These are phyloP conservation scores for Paramecium caudatum DNA, from an alignment of 73 alveolate genomes.

Conservation along the genomic window DNA sequence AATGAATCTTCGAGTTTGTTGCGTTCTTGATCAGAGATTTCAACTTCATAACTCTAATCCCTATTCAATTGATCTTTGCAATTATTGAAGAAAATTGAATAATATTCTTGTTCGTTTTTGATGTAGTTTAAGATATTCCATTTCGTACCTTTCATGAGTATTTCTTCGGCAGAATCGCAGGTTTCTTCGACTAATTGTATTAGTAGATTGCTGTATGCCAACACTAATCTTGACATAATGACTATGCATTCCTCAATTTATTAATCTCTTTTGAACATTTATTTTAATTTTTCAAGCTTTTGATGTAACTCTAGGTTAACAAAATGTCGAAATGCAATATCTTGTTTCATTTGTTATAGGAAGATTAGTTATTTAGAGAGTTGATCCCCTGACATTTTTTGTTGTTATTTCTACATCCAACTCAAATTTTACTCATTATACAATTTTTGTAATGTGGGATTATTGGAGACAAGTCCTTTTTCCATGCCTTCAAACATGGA, in stretches of 20 bases:
- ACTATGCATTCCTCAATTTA: conserved; percentile 33
- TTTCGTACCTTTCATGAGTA: conserved; percentile 41
- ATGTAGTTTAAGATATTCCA: conserved; percentile 50
- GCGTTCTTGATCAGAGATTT: conserved; percentile 2
- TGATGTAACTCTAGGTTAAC: conserved; percentile 24
- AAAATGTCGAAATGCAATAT: conserved; percentile 29
- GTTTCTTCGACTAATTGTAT: background rate
- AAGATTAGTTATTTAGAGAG: background rate
- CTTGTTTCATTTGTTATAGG: conserved; percentile 1
- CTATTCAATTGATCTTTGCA: background rate
- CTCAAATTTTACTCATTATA: conserved; percentile 17
- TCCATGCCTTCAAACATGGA: conserved; percentile 36
- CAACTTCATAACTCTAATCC: background rate
- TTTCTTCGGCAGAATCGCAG: conserved; percentile 37
- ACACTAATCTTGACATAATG: background rate
- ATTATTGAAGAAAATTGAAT: background rate
- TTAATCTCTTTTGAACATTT: background rate
- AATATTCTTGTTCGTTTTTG: conserved; percentile 60
- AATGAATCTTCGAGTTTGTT: conserved; percentile 4
- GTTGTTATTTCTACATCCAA: conserved; percentile 24
- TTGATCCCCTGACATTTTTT: conserved; percentile 11
- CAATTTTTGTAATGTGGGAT: conserved; percentile 41
- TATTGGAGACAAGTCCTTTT: background rate
- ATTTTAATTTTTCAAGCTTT: conserved; percentile 6
- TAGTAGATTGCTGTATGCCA: background rate